A percentile compares a stretch with the other conserved stretches of the same genome.
phyloP scores from a whole-genome alignment of 306 rosid species.

The Pterocarpus santalinus region DNA sequence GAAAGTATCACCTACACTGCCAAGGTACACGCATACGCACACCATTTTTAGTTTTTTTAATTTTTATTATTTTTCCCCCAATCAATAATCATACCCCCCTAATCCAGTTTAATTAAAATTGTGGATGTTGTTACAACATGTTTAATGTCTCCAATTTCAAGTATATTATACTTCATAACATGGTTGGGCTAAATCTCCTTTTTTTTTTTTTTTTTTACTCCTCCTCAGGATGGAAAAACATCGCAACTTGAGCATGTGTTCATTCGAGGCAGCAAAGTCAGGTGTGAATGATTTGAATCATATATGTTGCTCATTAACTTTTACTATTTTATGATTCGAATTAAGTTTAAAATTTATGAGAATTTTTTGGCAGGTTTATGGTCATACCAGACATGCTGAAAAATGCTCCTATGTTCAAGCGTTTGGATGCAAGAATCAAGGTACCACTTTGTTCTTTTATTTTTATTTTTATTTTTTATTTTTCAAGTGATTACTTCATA shows the following conservation, averaged over 20 bases:
- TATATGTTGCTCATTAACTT: constrained; percentile 11
- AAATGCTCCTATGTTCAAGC: constrained; percentile 99
- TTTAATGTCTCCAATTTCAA: constrained; percentile 15
- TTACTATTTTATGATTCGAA: constrained; percentile 7
- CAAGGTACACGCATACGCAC: constrained; percentile 54
- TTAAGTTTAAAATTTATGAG: constrained; percentile 6
- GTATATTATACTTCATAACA: not conserved
- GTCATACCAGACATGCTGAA: constrained; percentile 98
- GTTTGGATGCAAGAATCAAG: constrained; percentile 96
- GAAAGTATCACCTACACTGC: constrained; percentile 99
- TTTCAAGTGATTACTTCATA: constrained; percentile 14
- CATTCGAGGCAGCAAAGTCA: constrained; percentile 99
- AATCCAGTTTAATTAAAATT: not conserved
- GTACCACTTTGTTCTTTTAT: constrained; percentile 39
- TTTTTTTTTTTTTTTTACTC: not conserved
- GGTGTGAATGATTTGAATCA: constrained; percentile 56
- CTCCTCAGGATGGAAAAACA: constrained; percentile 86
- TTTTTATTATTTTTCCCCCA: too few species aligned
- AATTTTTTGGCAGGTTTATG: constrained; percentile 74
- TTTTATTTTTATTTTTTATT: not conserved
- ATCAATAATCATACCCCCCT: too few species aligned
- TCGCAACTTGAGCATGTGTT: constrained; percentile 98
- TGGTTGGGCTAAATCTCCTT: constrained; percentile 26
- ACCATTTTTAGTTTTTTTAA: not conserved
- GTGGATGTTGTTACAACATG: not conserved